phyloP scores from a whole-genome alignment of 2,329 filamentous ascomycete genomes.

The Scedosporium aurantiacum region DNA sequence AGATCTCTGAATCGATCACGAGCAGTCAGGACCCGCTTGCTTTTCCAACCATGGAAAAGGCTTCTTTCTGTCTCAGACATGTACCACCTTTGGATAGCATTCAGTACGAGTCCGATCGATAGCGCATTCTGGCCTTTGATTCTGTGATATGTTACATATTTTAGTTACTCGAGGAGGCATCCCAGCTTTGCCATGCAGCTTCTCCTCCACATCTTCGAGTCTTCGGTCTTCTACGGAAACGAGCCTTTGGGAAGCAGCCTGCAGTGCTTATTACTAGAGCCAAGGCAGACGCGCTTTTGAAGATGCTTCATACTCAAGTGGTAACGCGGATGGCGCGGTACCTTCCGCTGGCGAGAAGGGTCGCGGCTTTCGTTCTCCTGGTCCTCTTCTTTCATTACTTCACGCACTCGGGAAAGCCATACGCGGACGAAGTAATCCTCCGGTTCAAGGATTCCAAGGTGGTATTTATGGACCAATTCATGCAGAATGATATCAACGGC shows the following conservation, averaged over 20 bases:
- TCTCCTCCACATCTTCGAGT: neutral
- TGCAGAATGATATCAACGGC: conserved; percentile 22
- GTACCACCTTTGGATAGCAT: neutral
- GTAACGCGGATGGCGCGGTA: neutral
- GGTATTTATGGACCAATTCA: conserved; percentile 22
- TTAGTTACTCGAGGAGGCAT: neutral
- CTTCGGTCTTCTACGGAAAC: neutral
- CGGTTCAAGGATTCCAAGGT: conserved; percentile 20
- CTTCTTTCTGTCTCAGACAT: neutral
- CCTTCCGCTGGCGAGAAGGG: conserved; percentile 12
- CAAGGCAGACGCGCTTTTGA: neutral
- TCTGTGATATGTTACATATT: neutral
- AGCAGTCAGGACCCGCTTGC: neutral
- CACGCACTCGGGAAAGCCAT: conserved; percentile 12
- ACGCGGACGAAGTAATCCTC: conserved; percentile 15
- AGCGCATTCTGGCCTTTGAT: too few species aligned
- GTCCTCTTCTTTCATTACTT: conserved; percentile 17
- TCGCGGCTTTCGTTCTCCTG: conserved; percentile 14
- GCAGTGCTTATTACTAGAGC: neutral
- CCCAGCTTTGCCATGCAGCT: neutral
- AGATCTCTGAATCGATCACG: neutral
- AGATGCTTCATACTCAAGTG: neutral
- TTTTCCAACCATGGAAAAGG: neutral
- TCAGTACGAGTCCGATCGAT: neutral
- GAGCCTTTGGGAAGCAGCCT: too few species aligned